phyloP scores from a whole-genome alignment of 192 early-diverging fungal genomes.

The Mortierella hygrophila region DNA sequence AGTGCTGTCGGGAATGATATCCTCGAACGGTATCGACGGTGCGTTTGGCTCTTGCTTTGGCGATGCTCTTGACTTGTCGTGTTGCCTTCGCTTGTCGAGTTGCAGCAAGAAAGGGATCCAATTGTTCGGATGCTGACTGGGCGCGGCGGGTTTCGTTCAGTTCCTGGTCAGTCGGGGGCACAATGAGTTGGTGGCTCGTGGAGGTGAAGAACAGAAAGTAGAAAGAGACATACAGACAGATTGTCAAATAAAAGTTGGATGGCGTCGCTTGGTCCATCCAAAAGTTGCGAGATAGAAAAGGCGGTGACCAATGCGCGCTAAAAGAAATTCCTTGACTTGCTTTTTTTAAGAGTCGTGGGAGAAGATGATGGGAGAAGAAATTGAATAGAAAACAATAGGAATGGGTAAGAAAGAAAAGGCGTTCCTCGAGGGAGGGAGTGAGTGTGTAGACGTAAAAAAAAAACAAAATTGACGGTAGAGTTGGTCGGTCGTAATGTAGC shows the following conservation, averaged over 20 bases:
- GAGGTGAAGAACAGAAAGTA: conserved; percentile 55
- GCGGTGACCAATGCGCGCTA: background rate
- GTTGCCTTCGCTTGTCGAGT: conserved; percentile 40
- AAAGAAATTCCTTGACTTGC: background rate
- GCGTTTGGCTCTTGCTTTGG: conserved; percentile 38
- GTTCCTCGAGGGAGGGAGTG: conserved; percentile 8
- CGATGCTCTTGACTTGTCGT: conserved; percentile 30
- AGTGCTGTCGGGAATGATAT: conserved; percentile 15
- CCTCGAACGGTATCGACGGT: conserved; percentile 32
- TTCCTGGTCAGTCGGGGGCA: conserved; percentile 30
- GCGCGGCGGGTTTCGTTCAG: conserved; percentile 36
- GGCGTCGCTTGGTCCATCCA: conserved; percentile 54
- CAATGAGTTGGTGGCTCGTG: conserved; percentile 5
- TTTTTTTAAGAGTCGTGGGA: background rate
- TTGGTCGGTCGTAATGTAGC: conserved; percentile 4
- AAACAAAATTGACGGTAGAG: background rate
- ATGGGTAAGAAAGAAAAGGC: background rate
- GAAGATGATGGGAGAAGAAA: background rate
- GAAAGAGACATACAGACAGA: conserved; percentile 57
- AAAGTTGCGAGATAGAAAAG: background rate
- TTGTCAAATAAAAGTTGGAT: conserved; percentile 54
- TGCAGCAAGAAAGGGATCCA: conserved; percentile 46
- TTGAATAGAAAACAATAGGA: background rate
- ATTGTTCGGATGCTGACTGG: conserved; percentile 44
- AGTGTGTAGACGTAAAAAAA: too few species aligned